Percentiles rank a stretch among this genome's conserved stretches.
These are phyloP conservation scores for Phoma sp. DNA, from an alignment of 2,329 filamentous ascomycete genomes.

Conservation along the genomic window DNA sequence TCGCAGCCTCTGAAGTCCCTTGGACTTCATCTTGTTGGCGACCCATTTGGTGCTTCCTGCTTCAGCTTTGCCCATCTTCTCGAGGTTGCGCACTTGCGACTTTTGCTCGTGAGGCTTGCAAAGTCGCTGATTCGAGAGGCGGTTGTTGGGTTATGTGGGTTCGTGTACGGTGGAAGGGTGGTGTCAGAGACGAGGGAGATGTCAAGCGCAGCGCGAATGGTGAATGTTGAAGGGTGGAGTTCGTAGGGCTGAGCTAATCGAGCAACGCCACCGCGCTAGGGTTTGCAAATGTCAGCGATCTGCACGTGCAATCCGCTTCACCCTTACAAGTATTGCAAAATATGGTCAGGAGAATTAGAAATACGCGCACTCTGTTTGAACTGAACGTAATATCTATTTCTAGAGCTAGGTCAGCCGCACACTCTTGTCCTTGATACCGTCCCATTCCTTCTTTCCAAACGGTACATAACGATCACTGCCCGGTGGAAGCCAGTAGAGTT, in stretches of 20 bases:
- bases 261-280: conserved; percentile 13
- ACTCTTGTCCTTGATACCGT: conserved; percentile 40
- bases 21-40: conserved; percentile 85
- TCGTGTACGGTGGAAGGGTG: not conserved
- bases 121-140: not conserved
- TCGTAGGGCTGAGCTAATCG: conserved; percentile 14
- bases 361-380: not conserved
- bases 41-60: conserved; percentile 90
- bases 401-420: conserved; percentile 31
- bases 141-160: not conserved
- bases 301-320: not conserved
- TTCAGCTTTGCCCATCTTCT: conserved; percentile 85
- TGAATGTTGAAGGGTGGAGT: conserved; percentile 1
- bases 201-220: not conserved
- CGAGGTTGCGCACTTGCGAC: conserved; percentile 9
- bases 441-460: conserved; percentile 49
- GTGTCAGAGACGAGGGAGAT: not conserved
- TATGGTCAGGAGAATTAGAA: too few relatives aligned
- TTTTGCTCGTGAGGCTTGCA: not conserved
- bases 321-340: too few relatives aligned
- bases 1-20: conserved; percentile 70
- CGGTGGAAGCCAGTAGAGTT: conserved; percentile 53
- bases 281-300: not conserved
- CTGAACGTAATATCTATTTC: too few relatives aligned
- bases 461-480: conserved; percentile 46